Evolutionary conservation across 1,139 yeast genomes (phyloP).

Genomic region (Yamadazyma triangularis): DNA sequence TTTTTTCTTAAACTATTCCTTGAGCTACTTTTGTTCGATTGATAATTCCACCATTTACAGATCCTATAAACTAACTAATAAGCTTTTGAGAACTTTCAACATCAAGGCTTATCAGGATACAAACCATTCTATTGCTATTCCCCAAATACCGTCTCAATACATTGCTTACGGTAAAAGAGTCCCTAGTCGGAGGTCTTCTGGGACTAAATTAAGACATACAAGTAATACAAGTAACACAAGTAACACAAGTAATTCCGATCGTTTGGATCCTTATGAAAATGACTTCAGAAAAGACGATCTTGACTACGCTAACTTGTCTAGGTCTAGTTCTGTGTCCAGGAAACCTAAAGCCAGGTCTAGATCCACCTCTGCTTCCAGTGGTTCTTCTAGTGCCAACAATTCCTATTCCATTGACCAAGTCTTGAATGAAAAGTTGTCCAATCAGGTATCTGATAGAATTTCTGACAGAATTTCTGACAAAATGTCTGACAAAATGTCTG

Average conservation of each 20-base stretch:
- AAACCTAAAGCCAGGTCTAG: background rate
- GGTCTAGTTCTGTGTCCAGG: no score
- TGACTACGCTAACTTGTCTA: no score
- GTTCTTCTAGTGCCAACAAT: background rate
- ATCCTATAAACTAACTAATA: slow-evolving; percentile 12
- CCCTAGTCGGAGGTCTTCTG: no score
- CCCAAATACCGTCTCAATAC: no score
- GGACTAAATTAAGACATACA: no score
- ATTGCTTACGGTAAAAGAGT: no score
- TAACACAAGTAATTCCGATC: no score
- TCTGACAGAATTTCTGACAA: background rate
- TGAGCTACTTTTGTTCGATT: slow-evolving; percentile 11
- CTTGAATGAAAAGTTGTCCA: background rate
- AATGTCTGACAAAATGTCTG: background rate
- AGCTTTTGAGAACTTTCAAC: slow-evolving; percentile 8
- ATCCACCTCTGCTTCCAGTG: background rate
- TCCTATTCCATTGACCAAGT: background rate
- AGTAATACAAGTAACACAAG: no score
- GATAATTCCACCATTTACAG: slow-evolving; percentile 12
- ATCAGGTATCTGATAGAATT: background rate
- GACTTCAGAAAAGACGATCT: no score
- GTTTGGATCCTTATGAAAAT: no score
- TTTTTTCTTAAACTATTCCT: slow-evolving; percentile 8
- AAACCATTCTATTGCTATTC: no score
- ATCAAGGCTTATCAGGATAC: slow-evolving; percentile 1